Percentiles rank a stretch among this genome's conserved stretches.
Evolutionary conservation across 1,284 basidiomycete species (phyloP).

Genomic region (Austroboletus novae-zelandiae): DNA sequence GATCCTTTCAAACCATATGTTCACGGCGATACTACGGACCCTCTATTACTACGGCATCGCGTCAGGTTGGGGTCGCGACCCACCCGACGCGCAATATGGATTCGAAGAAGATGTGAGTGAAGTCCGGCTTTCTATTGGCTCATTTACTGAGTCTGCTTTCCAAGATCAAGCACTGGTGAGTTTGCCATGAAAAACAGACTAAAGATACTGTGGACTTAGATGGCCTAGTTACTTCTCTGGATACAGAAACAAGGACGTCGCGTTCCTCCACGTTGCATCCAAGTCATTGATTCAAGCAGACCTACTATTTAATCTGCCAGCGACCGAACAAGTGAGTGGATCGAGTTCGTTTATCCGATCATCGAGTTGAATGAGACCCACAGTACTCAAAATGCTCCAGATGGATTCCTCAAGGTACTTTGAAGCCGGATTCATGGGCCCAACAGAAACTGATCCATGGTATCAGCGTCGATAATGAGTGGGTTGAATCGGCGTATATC

Average conservation of each 20-base stretch:
- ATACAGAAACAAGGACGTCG: conserved; percentile 84
- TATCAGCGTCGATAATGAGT: conserved; percentile 25
- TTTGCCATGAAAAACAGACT: background rate
- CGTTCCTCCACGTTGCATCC: conserved; percentile 79
- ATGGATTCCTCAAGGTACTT: conserved; percentile 43
- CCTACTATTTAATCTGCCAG: conserved; percentile 86
- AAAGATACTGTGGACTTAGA: conserved; percentile 2
- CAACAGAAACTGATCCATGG: conserved; percentile 55
- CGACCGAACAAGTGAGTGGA: conserved; percentile 71
- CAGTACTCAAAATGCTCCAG: conserved; percentile 52
- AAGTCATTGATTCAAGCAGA: conserved; percentile 87
- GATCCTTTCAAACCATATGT: background rate
- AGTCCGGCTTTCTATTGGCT: background rate
- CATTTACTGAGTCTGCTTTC: background rate
- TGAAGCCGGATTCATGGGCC: conserved; percentile 59
- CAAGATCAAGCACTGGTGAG: conserved; percentile 64
- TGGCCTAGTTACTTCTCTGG: conserved; percentile 72
- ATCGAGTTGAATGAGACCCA: conserved; percentile 1
- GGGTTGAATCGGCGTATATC: conserved; percentile 6
- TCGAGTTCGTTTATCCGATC: background rate
- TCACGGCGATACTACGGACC: background rate
- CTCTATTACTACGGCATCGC: background rate
- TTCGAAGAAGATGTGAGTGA: conserved; percentile 75
- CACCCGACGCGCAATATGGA: conserved; percentile 65
- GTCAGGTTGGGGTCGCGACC: conserved; percentile 64